Evolutionary conservation across 2,329 filamentous ascomycete genomes (phyloP).

Genomic region (Thelonectria olida): DNA sequence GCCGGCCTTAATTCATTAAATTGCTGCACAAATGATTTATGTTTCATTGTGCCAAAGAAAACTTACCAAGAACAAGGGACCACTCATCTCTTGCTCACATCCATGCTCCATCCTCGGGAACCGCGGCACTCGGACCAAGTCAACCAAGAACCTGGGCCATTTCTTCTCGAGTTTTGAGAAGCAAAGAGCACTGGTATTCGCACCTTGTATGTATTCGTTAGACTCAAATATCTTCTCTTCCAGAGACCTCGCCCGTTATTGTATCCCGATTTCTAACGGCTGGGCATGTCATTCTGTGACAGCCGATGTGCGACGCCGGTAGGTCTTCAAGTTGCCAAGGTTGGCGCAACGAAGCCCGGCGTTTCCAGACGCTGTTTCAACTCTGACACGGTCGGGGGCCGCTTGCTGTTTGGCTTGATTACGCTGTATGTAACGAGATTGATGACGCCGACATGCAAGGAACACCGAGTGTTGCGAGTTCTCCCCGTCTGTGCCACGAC

Average conservation of each 20-base stretch:
- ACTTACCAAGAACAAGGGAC: background rate
- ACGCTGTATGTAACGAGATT: slow-evolving; percentile 3
- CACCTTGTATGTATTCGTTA: too few relatives aligned
- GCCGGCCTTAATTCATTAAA: background rate
- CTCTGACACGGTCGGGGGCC: slow-evolving; percentile 21
- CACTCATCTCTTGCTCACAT: slow-evolving; percentile 12
- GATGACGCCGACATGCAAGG: slow-evolving; percentile 1
- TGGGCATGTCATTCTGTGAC: background rate
- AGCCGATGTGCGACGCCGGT: background rate
- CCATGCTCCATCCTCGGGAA: slow-evolving; percentile 16
- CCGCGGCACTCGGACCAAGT: slow-evolving; percentile 7
- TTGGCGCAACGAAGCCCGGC: background rate
- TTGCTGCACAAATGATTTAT: background rate
- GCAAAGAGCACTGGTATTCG: too few relatives aligned
- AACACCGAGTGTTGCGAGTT: background rate
- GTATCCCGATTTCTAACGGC: background rate
- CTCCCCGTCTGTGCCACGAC: slow-evolving; percentile 1
- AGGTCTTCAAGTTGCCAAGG: background rate
- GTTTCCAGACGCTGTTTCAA: slow-evolving; percentile 31
- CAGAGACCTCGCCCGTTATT: background rate
- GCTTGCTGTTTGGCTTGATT: slow-evolving; percentile 2
- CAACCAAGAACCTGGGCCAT: background rate
- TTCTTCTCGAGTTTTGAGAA: too few relatives aligned
- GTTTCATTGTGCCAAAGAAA: background rate
- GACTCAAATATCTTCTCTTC: background rate